Evolutionary conservation across 306 rosid species (phyloP), one percentile per base, ranked within the genome.

Genomic region (Pachyrhizus erosus): DNA sequence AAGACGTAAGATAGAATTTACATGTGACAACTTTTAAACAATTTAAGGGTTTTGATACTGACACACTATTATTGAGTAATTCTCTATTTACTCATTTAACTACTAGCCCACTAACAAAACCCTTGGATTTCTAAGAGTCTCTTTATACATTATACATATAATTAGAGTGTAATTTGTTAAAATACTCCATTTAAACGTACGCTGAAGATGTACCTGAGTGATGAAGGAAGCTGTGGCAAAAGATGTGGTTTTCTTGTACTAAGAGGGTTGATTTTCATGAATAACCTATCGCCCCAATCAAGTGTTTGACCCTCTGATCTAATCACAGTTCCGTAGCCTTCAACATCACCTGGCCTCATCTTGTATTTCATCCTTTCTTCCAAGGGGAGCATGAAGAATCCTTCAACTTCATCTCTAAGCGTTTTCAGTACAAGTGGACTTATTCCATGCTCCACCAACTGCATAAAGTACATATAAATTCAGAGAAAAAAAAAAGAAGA

Each of bases 401-500:
- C 93, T 87, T 92, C 89, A 62, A 80, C 29, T 70, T 85, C 93
- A 3, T 73, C 55, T 31, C 80, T 91, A 3, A 92, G 51, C 49
- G 81, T 80, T 68, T 73, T 78, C 54, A 91, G 14, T 26, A 88
- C 26, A 34, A 31, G 17, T 70, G 70, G 31, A 39, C 81, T 80
- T 21, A 92, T 82, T 78, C 91, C 97, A 87, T 92, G 94, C 71
- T 89, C 87, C 80, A 91, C 92, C 88, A 92, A 70, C 97, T 91
- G 72, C 78, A 78, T 0, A 67, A 62, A 18, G 8, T 12, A 23
- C 17, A 15, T 45, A 70, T 14, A 45, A 0, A 15, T 24, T 24
- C 6, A 31, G 9, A 29, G 6, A 7, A 29, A 14, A 9, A 43
- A 46, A 0, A 14, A 7, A 75, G 9, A 21, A 37, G 11, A 6